Evolutionary conservation across 306 rosid genomes (phyloP), one percentile per base, ranked within the genome.

Genomic region (Glycine latifolia): DNA sequence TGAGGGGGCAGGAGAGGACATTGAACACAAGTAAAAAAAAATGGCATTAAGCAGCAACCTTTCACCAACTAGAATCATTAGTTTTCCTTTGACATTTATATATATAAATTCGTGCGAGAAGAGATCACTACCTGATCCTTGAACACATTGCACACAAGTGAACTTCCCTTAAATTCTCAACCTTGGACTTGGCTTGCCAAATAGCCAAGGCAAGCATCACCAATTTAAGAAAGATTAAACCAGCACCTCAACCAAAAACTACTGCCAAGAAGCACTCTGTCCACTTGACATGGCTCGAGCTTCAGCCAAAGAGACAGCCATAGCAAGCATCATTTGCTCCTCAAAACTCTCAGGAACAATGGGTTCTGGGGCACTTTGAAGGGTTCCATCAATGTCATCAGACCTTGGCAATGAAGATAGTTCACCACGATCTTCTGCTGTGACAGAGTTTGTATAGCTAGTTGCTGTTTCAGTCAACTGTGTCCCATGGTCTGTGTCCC

Each of bases 281-380:
- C 90, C 98, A 47, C 81, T 85, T 4, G 92, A 49, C 86, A 87
- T 72, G 74, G 89, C 91, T 73, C 82, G 89, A 48, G 99, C 97
- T 87, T 93, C 98, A 0, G 97, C 97, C 79, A 96, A 85, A 67
- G 99, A 96, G 78, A 93, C 94, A 3, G 98, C 99, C 98, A 93
- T 87, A 68, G 98, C 98, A 60, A 96, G 86, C 99, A 96, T 92
- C 94, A 93, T 96, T 89, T 96, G 99, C 84, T 96, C 99, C 90
- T 96, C 99, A 81, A 81, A 96, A 81, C 91, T 94, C 89, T 89
- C 98, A 0, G 99, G 99, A 79, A 95, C 53, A 26, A 95, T 89
- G 54, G 94, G 85, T 14, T 85, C 81, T 12, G 87, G 73, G 47
- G 77, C 69, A 83, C 81, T 87, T 83, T 82, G 91, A 72, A 82